A percentile compares a stretch with the other conserved stretches of the same genome.
Conservation (phyloP, 139 green algal genomes). For the Ostreobium quekettii region DNA sequence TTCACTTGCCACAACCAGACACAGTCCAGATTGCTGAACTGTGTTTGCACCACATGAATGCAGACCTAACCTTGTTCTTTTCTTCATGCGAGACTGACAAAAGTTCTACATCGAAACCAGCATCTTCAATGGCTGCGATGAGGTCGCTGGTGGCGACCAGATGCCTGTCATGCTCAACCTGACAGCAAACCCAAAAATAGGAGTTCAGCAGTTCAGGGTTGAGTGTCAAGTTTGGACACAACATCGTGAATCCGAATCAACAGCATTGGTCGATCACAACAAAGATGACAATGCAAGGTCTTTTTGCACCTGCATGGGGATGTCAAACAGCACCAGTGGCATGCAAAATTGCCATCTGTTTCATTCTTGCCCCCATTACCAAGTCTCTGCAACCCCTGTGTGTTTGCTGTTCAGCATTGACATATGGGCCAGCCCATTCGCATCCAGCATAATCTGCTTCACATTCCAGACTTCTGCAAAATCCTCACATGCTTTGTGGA, state of each 20-base stretch:
- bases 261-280: not conserved
- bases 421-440: no score
- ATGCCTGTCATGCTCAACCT: conserved; percentile 4
- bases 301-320: no score
- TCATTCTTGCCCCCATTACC: no score
- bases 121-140: conserved; percentile 3
- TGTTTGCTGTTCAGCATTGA: no score
- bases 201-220: conserved; percentile 1
- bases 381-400: no score
- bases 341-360: no score
- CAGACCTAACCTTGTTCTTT: not conserved
- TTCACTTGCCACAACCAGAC: no score
- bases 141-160: not conserved
- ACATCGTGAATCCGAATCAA: not conserved
- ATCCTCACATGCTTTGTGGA: not conserved
- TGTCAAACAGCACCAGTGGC: no score
- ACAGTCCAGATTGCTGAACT: no score
- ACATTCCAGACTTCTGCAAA: not conserved
- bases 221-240: not conserved
- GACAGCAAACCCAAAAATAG: conserved; percentile 5
- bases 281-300: not conserved
- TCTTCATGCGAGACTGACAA: not conserved
- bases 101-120: conserved; percentile 1
- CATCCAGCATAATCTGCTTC: no score
- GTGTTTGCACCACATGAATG: no score